These are phyloP conservation scores for Xenoacremonium recifei DNA, from an alignment of 2,329 filamentous ascomycete genomes.

Conservation along the genomic window DNA sequence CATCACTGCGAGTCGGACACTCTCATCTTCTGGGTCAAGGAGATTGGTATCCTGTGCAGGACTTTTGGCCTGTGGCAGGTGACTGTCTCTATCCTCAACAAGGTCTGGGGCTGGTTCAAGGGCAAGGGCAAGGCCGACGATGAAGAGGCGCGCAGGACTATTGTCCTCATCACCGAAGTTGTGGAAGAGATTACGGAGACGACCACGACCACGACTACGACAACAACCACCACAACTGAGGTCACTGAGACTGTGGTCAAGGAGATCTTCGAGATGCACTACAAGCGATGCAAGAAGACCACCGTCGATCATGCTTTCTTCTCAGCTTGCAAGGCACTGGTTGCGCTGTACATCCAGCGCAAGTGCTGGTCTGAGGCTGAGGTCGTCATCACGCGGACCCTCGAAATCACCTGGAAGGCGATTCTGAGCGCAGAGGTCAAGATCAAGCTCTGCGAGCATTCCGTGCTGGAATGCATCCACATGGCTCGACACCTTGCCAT, in stretches of 20 bases:
- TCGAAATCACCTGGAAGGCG: conserved; percentile 39
- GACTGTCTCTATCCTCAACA: conserved; percentile 33
- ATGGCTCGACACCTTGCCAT: conserved; percentile 33
- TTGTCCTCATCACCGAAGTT: conserved; percentile 36
- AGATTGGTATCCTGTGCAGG: conserved; percentile 33
- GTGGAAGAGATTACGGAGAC: conserved; percentile 38
- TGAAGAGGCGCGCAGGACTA: conserved; percentile 33
- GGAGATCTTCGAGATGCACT: conserved; percentile 36
- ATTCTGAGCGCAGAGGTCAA: conserved; percentile 30
- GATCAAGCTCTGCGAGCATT: conserved; percentile 30
- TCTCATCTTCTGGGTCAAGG: conserved; percentile 34
- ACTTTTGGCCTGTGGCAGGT: conserved; percentile 33
- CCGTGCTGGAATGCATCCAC: conserved; percentile 30
- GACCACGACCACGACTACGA: conserved; percentile 31
- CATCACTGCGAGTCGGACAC: conserved; percentile 29
- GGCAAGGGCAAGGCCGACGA: conserved; percentile 28
- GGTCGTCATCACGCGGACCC: conserved; percentile 30
- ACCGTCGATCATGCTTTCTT: conserved; percentile 34
- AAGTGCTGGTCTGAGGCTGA: conserved; percentile 36
- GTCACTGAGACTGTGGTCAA: conserved; percentile 33
- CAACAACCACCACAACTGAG: conserved; percentile 24
- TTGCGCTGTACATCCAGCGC: conserved; percentile 30
- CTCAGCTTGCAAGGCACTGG: conserved; percentile 32
- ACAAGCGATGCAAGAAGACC: conserved; percentile 32
- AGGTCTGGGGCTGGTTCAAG: conserved; percentile 40